Evolutionary conservation across 306 rosid genomes (phyloP).

Genomic region (Mucuna pruriens): DNA sequence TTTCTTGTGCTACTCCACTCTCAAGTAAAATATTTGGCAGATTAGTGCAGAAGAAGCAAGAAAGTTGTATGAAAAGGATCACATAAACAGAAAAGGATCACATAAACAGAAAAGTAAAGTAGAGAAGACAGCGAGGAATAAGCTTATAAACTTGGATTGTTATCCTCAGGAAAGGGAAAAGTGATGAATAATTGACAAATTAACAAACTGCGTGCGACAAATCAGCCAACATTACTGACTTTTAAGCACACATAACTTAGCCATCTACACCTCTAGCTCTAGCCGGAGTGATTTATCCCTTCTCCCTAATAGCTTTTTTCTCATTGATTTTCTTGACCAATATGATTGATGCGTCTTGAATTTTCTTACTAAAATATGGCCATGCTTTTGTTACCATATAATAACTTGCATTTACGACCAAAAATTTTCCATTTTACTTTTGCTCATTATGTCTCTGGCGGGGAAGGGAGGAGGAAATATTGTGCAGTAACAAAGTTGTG

Average conservation of each 20-base stretch:
- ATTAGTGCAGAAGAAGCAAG: neutral
- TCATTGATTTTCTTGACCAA: neutral
- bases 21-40: neutral
- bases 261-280: neutral
- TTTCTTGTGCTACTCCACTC: neutral
- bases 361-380: neutral
- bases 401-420: neutral
- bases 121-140: neutral
- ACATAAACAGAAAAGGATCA: neutral
- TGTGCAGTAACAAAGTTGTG: neutral
- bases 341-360: neutral
- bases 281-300: neutral
- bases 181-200: neutral
- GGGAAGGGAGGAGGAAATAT: neutral
- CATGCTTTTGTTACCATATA: neutral
- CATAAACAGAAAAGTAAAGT: neutral
- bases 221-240: slow-evolving; percentile 16
- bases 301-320: neutral
- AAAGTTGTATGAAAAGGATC: neutral
- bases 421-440: neutral
- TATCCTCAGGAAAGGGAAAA: neutral
- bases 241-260: neutral
- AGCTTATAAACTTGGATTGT: neutral
- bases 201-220: neutral
- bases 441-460: neutral